Percentiles rank a stretch among this genome's conserved stretches.
Evolutionary conservation across 768 basidiomycete species (phyloP).

Genomic region (Psilocybe cyanescens): DNA sequence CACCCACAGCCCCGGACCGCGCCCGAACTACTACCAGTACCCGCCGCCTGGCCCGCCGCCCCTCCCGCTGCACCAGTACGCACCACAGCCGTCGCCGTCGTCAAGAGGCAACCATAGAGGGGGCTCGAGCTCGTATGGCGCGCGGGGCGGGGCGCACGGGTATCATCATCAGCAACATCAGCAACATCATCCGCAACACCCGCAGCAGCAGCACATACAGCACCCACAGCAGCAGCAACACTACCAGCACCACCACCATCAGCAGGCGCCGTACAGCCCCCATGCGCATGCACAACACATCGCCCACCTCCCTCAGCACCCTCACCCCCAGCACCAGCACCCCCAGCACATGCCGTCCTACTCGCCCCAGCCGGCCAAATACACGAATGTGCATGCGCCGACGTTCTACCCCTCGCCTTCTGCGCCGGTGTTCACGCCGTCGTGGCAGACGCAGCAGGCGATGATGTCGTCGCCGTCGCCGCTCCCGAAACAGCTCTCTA

Average conservation of each 20-base stretch:
- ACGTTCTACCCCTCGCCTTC: slow-evolving; percentile 39
- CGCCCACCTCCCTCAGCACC: not conserved
- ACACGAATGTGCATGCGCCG: slow-evolving; percentile 9
- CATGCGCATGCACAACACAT: slow-evolving; percentile 20
- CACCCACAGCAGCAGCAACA: slow-evolving; percentile 31
- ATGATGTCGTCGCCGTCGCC: slow-evolving; percentile 46
- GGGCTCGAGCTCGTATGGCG: slow-evolving; percentile 19
- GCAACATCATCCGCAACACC: slow-evolving; percentile 38
- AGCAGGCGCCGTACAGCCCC: slow-evolving; percentile 1
- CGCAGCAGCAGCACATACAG: slow-evolving; percentile 32
- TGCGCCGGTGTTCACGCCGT: slow-evolving; percentile 37
- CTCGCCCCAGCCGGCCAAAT: slow-evolving; percentile 13
- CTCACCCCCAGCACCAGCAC: not conserved
- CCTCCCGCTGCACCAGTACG: slow-evolving; percentile 40
- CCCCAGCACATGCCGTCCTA: slow-evolving; percentile 15
- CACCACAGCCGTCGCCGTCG: slow-evolving; percentile 35
- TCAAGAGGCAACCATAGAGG: slow-evolving; percentile 38
- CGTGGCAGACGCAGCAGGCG: slow-evolving; percentile 43
- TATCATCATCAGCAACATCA: slow-evolving; percentile 33
- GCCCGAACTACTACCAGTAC: slow-evolving; percentile 40
- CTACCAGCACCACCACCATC: slow-evolving; percentile 21
- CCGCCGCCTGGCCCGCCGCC: slow-evolving; percentile 33
- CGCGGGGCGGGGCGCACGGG: slow-evolving; percentile 41
- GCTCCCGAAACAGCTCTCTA: slow-evolving; percentile 65
- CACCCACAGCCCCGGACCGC: slow-evolving; percentile 36